Evolutionary conservation across 495 filamentous ascomycete species (phyloP), one percentile per base, ranked within the genome.

Genomic region (Hypoxylon intermedium): DNA sequence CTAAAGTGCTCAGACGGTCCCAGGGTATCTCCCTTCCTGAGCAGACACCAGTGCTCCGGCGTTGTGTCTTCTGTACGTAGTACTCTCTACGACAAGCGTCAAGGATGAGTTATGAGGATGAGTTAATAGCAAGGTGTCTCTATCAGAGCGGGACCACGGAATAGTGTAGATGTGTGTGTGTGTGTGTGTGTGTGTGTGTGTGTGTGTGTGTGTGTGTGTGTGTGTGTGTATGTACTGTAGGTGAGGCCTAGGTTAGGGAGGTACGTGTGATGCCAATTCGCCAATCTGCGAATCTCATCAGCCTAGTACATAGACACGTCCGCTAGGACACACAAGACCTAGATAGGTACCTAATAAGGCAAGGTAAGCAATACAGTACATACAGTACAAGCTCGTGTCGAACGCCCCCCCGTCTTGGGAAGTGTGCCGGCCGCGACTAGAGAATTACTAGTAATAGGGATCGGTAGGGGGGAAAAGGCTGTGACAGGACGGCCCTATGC

Each of bases 401-500:
- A 55, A 44, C 24, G 42, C 53, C 53, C 36, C 42, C 12, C n/a
- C n/a, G 42, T 54, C 42, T 44, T 51, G 37, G 43, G 44, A 31
- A 34, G 48, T 13, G 37, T 53, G 44, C 54, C 49, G 36, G 45
- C 43, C 44, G 46, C 49, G 45, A 57, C 61, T 65, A 59, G 36
- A 53, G 13, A 50, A 44, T 9, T 44, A 52, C 18, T 56, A 47
- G 33, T 49, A 57, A 43, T 52, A 40, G 31, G 26, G 26, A 38
- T 66, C 41, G 34, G 58, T 46, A 53, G 33, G 54, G 52, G 53
- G 26, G 20, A 37, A 43, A 57, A 53, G 36, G 48, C 52, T 58
- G 57, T 67, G 63, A 67, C 63, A 62, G 58, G 48, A 67, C 58
- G 63, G 58, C 57, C 57, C 52, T 61, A 62, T 67, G 63, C 63